These are phyloP conservation scores for Euphorbia pulcherrima DNA, from an alignment of 345 rosid species.

Conservation along the genomic window DNA sequence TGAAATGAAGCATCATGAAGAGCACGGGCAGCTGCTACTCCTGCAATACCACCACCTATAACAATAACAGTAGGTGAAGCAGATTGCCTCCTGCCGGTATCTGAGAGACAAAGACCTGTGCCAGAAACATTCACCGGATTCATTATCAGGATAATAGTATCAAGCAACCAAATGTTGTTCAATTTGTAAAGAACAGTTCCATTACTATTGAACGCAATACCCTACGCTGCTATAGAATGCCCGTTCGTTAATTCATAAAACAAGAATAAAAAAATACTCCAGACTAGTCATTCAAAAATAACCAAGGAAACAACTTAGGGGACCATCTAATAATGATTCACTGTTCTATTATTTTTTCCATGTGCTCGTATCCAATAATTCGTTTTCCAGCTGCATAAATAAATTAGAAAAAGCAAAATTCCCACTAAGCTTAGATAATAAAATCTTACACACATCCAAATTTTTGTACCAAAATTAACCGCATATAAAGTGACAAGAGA, in stretches of 20 bases:
- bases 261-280: not conserved
- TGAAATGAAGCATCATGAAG: slow-evolving; percentile 86
- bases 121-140: not conserved
- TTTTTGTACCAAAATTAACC: not conserved
- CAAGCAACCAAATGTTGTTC: not conserved
- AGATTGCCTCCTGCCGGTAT: slow-evolving; percentile 44
- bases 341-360: not conserved
- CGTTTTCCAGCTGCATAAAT: slow-evolving; percentile 4
- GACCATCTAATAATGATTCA: not conserved
- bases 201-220: not conserved
- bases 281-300: not conserved
- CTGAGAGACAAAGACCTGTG: slow-evolving; percentile 52
- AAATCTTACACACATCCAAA: not conserved
- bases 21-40: slow-evolving; percentile 86
- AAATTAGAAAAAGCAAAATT: not conserved
- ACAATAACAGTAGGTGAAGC: slow-evolving; percentile 87
- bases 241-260: not conserved
- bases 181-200: not conserved
- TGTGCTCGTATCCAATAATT: not conserved
- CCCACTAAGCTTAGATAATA: not conserved
- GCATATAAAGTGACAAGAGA: not conserved
- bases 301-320: not conserved
- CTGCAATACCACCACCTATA: slow-evolving; percentile 85
- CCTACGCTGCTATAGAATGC: not conserved
- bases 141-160: not conserved